These are phyloP conservation scores for Podila clonocystis DNA, from an alignment of 192 early-diverging fungal species.

Conservation along the genomic window DNA sequence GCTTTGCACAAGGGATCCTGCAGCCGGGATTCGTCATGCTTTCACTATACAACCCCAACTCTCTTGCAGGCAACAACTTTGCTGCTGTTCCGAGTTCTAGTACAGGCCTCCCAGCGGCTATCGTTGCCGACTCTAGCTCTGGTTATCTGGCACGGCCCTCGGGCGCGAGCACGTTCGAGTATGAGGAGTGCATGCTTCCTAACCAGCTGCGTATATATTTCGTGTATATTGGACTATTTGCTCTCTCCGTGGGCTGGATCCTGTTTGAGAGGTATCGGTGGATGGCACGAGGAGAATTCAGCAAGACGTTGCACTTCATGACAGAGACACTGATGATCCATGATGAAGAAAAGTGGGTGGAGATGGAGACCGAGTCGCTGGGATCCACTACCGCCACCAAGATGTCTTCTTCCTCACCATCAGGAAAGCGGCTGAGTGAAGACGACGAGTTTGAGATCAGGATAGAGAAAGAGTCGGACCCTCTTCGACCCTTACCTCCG, in stretches of 20 bases:
- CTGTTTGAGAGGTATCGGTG: constrained; percentile 26
- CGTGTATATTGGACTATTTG: constrained; percentile 24
- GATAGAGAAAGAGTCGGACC: not conserved
- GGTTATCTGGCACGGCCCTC: constrained; percentile 15
- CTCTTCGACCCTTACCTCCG: too few species aligned
- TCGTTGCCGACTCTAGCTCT: not conserved
- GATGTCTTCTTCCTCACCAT: not conserved
- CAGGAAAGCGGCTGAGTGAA: not conserved
- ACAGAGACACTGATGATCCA: not conserved
- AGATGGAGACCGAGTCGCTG: not conserved
- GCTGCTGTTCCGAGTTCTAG: not conserved
- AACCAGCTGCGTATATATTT: constrained; percentile 71
- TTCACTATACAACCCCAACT: constrained; percentile 24
- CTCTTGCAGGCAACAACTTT: constrained; percentile 2
- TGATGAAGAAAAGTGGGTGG: not conserved
- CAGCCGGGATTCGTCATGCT: constrained; percentile 63
- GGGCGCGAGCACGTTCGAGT: constrained; percentile 32
- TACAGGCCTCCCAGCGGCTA: constrained; percentile 66
- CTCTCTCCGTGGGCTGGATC: constrained; percentile 26
- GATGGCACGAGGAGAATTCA: constrained; percentile 1
- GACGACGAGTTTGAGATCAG: not conserved
- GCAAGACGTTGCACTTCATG: not conserved
- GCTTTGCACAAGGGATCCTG: constrained; percentile 72
- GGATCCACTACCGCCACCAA: not conserved
- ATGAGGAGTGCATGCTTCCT: constrained; percentile 71